Evolutionary conservation across 768 basidiomycete species (phyloP).

Genomic region (Phaeotremella fagi): DNA sequence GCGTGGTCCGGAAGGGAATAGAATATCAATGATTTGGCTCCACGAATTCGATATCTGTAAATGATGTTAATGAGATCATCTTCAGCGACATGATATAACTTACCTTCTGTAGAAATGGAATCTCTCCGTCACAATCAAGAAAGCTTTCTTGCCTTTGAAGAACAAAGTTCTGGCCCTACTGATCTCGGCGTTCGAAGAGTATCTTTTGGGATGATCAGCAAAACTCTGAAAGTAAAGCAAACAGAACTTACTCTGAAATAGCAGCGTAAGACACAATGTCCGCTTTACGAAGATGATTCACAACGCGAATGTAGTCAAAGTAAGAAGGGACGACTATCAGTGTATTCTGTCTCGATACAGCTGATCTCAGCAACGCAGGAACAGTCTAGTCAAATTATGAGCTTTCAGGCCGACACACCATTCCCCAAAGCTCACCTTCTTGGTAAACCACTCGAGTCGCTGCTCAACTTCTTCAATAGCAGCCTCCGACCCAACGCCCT

Average conservation of each 20-base stretch:
- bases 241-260: constrained; percentile 71
- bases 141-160: constrained; percentile 77
- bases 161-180: constrained; percentile 88
- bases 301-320: constrained; percentile 90
- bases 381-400: constrained; percentile 56
- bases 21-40: constrained; percentile 87
- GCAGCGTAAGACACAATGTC: constrained; percentile 68
- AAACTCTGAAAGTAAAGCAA: neutral
- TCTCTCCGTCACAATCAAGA: constrained; percentile 89
- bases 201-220: constrained; percentile 54
- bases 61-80: neutral
- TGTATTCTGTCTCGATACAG: constrained; percentile 84
- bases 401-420: neutral
- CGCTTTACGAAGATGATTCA: constrained; percentile 75
- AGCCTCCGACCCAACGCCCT: constrained; percentile 31
- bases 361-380: constrained; percentile 78
- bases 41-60: constrained; percentile 80
- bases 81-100: constrained; percentile 16
- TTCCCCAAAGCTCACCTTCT: constrained; percentile 56
- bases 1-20: constrained; percentile 88
- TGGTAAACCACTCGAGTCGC: constrained; percentile 80
- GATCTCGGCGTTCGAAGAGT: constrained; percentile 89
- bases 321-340: constrained; percentile 88
- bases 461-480: constrained; percentile 77
- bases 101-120: constrained; percentile 95